phyloP scores from a whole-genome alignment of 2,329 filamentous ascomycete genomes.

The Achaetomium macrosporum region DNA sequence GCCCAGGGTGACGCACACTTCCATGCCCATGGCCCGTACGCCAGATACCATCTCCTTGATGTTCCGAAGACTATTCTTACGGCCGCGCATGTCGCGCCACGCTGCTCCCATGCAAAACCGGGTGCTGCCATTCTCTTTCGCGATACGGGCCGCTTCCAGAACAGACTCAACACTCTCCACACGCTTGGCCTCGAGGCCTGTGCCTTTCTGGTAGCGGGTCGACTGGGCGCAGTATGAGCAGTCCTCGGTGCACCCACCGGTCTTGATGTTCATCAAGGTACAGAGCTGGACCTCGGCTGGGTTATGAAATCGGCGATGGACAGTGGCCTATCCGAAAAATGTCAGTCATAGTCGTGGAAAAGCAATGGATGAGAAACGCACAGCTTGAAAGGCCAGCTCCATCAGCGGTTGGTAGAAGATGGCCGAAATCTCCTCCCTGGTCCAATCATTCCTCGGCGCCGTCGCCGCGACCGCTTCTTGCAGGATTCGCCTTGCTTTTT shows the following conservation, averaged over 20 bases:
- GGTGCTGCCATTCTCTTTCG: slow-evolving; percentile 78
- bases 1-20: slow-evolving; percentile 86
- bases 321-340: slow-evolving; percentile 49
- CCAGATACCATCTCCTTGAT: slow-evolving; percentile 82
- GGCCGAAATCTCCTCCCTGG: slow-evolving; percentile 70
- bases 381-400: slow-evolving; percentile 69
- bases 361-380: slow-evolving; percentile 36
- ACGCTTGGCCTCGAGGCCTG: slow-evolving; percentile 73
- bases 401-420: slow-evolving; percentile 79
- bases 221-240: slow-evolving; percentile 92
- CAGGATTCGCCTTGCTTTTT: slow-evolving; percentile 27
- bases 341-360: not conserved
- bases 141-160: slow-evolving; percentile 67
- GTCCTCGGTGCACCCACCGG: slow-evolving; percentile 85
- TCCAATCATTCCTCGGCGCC: slow-evolving; percentile 67
- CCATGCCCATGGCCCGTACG: slow-evolving; percentile 77
- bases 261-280: slow-evolving; percentile 96
- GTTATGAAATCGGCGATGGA: slow-evolving; percentile 82
- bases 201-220: slow-evolving; percentile 68
- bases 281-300: slow-evolving; percentile 83
- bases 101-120: slow-evolving; percentile 94
- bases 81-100: slow-evolving; percentile 89
- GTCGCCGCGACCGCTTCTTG: slow-evolving; percentile 53
- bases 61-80: slow-evolving; percentile 76
- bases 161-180: slow-evolving; percentile 76